phyloP scores from a whole-genome alignment of 2,329 filamentous ascomycete species.

The Hymenoscyphus scutula region DNA sequence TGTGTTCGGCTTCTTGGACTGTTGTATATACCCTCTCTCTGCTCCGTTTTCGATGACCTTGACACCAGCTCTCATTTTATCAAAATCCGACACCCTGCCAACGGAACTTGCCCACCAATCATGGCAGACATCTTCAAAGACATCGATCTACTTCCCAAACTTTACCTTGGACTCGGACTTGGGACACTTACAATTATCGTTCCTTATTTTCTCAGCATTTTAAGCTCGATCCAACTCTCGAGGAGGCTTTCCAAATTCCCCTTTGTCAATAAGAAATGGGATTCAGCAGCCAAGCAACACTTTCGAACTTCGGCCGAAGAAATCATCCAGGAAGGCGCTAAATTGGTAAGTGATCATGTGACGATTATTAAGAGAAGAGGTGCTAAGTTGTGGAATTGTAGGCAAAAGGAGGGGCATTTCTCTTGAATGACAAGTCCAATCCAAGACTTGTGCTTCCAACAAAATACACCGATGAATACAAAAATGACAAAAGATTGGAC shows the following conservation, averaged over 20 bases:
- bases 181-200: neutral
- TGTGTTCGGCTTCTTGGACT: neutral
- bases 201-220: slow-evolving; percentile 3
- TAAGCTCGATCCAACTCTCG: slow-evolving; percentile 4
- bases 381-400: neutral
- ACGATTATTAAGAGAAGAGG: neutral
- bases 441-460: slow-evolving; percentile 16
- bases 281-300: slow-evolving; percentile 15
- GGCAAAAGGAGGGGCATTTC: slow-evolving; percentile 19
- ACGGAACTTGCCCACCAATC: neutral
- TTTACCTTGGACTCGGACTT: slow-evolving; percentile 4
- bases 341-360: slow-evolving; percentile 6
- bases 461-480: slow-evolving; percentile 36
- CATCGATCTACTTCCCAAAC: neutral
- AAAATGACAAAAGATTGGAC: slow-evolving; percentile 37
- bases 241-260: slow-evolving; percentile 15
- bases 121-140: slow-evolving; percentile 2
- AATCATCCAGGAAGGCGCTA: slow-evolving; percentile 12
- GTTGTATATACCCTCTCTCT: neutral
- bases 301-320: slow-evolving; percentile 8
- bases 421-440: slow-evolving; percentile 15
- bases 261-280: slow-evolving; percentile 18
- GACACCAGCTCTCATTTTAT: neutral
- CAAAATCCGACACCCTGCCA: neutral
- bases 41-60: neutral